These are phyloP conservation scores for Populus simonii DNA, from an alignment of 345 rosid species.

Conservation along the genomic window DNA sequence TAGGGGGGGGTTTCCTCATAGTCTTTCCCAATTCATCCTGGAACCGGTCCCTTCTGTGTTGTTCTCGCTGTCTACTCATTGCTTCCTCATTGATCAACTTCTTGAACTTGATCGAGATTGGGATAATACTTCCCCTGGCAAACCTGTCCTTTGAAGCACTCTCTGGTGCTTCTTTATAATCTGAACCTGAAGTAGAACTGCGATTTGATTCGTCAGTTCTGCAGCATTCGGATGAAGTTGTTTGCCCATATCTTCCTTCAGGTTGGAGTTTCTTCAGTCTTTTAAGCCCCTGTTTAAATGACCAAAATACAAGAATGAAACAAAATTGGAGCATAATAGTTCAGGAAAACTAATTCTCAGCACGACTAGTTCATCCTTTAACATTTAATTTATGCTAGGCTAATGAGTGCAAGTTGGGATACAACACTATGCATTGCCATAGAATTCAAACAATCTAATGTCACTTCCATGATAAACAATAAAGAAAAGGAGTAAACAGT, in stretches of 20 bases:
- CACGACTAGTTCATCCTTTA: not conserved
- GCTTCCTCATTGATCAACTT: conserved; percentile 35
- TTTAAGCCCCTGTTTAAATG: conserved; percentile 44
- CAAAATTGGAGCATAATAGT: no score
- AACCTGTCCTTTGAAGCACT: conserved; percentile 31
- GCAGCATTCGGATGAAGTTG: conserved; percentile 19
- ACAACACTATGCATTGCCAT: not conserved
- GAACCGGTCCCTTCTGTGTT: conserved; percentile 30
- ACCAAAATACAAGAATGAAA: not conserved
- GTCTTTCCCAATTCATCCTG: conserved; percentile 35
- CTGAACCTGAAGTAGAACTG: conserved; percentile 3
- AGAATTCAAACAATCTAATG: not conserved
- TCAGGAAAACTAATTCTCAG: not conserved
- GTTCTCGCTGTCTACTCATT: conserved; percentile 30
- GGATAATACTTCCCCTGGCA: conserved; percentile 34
- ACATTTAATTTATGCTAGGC: not conserved
- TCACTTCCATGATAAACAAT: not conserved
- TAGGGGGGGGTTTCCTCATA: conserved; percentile 34
- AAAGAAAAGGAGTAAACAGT: no score
- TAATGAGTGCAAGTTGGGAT: not conserved
- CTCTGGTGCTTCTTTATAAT: conserved; percentile 34
- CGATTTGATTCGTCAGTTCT: conserved; percentile 31
- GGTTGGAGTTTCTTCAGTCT: conserved; percentile 55
- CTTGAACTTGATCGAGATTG: conserved; percentile 50
- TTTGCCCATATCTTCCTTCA: conserved; percentile 39